Evolutionary conservation across 176 grass and related monocot species (phyloP), one percentile per base, ranked within the genome.

Genomic region (Tuctoria greenei): DNA sequence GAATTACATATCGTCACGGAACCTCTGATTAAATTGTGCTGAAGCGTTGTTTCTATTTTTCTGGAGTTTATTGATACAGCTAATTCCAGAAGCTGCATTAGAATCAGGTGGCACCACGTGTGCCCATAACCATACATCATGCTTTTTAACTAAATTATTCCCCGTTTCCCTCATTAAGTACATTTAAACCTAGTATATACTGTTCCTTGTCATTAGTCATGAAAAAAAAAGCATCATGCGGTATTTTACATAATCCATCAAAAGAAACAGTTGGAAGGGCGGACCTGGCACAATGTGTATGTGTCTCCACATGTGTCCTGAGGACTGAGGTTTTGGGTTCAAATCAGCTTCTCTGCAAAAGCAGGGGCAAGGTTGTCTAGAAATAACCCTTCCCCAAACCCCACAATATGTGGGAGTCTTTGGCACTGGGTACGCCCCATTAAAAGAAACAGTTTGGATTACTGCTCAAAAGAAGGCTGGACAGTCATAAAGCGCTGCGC

Each of bases 31-130:
- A 40, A 39, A 25, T 46, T 73, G 11, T 1, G 11, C 34, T 39
- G 31, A 47, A 35, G 50, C 24, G 10, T 51, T 69, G 5, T 55
- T 63, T 46, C 51, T 71, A 38, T 11, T 34, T 67, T 75, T 66
- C 59, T 46, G 38, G 35, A 73, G 66, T 62, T 56, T 77, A 72
- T 62, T 62, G 46, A 38, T 77, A 44, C 64, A 55, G 23, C 34
- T 70, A 23, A 77, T 64, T 27, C 47, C 52, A 70, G 8, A 64
- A 71, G 61, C 25, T 43, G 73, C 44, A 43, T 77, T 52, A 15
- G 20, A 21, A 36, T 37, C 34, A 36, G 21, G 13, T 39, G 17
- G 47, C 20, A 62, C 43, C 75, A 47, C 66, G 50, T 34, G 65
- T 64, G 21, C 15, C 55, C n/a, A 14, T 55, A 84, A 24, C 27